phyloP scores from a whole-genome alignment of 2,329 filamentous ascomycete species.

The Boeremia lycopersici region DNA sequence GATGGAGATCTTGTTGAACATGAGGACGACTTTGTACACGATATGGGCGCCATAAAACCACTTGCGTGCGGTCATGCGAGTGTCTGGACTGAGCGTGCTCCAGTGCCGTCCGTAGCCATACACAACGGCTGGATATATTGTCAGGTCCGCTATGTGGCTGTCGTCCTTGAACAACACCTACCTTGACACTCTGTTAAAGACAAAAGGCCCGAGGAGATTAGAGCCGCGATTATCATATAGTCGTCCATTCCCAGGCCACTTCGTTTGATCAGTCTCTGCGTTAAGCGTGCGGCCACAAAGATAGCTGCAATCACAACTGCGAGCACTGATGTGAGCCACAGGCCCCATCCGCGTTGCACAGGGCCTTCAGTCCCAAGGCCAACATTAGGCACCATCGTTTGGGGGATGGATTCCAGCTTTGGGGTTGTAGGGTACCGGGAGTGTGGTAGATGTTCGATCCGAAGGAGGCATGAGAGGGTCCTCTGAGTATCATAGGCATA shows the following conservation, averaged over 20 bases:
- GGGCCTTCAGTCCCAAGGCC: constrained; percentile 30
- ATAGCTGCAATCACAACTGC: constrained; percentile 24
- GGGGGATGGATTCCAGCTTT: not conserved
- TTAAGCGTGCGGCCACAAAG: constrained; percentile 26
- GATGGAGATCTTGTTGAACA: constrained; percentile 44
- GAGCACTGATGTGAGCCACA: constrained; percentile 33
- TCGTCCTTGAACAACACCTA: constrained; percentile 1
- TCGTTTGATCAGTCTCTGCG: constrained; percentile 24
- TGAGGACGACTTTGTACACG: constrained; percentile 48
- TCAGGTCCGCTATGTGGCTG: not conserved
- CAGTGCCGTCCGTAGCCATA: constrained; percentile 30
- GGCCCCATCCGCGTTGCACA: constrained; percentile 27
- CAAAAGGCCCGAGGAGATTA: constrained; percentile 25
- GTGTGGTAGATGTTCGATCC: constrained; percentile 1
- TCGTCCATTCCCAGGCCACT: constrained; percentile 29
- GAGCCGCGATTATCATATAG: constrained; percentile 30
- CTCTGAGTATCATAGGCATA: not conserved
- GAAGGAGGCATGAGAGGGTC: not conserved
- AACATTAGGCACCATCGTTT: constrained; percentile 27
- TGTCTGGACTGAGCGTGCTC: constrained; percentile 17
- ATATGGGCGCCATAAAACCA: constrained; percentile 43
- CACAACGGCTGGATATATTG: constrained; percentile 23
- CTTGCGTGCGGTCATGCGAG: constrained; percentile 26
- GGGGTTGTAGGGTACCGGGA: not conserved
- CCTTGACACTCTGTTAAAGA: constrained; percentile 34